These are phyloP conservation scores for Trichoderma koningiopsis DNA, from an alignment of 2,329 filamentous ascomycete genomes.

Conservation along the genomic window DNA sequence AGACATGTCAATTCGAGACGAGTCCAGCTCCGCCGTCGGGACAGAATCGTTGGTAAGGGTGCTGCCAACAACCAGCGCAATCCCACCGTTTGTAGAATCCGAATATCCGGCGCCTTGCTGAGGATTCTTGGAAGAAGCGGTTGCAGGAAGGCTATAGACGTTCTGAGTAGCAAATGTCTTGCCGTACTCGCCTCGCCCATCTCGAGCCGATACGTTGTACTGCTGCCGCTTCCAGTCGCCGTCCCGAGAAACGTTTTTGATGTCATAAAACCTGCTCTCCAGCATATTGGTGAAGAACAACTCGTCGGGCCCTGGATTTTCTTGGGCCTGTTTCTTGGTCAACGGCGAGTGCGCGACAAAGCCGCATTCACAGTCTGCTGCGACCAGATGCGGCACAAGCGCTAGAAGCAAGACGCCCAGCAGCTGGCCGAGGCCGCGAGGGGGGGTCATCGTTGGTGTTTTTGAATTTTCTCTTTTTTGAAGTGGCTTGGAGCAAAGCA, in stretches of 20 bases:
- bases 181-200: slow-evolving; percentile 64
- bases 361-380: slow-evolving; percentile 66
- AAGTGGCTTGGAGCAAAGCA: not conserved
- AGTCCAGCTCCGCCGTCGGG: slow-evolving; percentile 65
- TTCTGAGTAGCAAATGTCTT: slow-evolving; percentile 63
- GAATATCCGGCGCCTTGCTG: not conserved
- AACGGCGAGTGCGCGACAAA: slow-evolving; percentile 56
- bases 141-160: slow-evolving; percentile 42
- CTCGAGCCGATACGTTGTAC: slow-evolving; percentile 64
- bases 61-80: slow-evolving; percentile 59
- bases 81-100: not conserved
- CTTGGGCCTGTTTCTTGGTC: slow-evolving; percentile 33
- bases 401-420: not conserved
- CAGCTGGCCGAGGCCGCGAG: not conserved
- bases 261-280: slow-evolving; percentile 70
- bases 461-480: not conserved
- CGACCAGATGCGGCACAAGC: slow-evolving; percentile 2
- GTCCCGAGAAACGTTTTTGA: slow-evolving; percentile 50
- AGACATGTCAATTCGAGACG: slow-evolving; percentile 61
- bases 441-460: not conserved
- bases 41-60: slow-evolving; percentile 54
- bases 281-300: slow-evolving; percentile 68
- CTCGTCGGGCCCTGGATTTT: slow-evolving; percentile 35
- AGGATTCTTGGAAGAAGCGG: slow-evolving; percentile 39
- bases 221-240: slow-evolving; percentile 67